Evolutionary conservation across 1,139 yeast species (phyloP).

Genomic region (Blastobotrys persicus): DNA sequence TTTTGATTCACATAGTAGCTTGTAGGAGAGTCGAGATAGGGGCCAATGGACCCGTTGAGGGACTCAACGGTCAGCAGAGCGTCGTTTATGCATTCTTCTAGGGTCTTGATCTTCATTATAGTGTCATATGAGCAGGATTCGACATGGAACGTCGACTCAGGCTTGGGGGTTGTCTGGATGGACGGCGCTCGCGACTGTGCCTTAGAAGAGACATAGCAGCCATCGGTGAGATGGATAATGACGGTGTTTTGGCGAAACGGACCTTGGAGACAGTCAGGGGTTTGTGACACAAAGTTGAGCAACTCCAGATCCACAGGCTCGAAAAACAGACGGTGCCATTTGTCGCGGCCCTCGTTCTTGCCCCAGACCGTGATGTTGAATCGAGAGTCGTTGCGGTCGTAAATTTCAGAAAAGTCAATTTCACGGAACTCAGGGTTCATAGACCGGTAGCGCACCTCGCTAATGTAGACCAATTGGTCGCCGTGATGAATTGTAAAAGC

Average conservation of each 20-base stretch:
- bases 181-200: background rate
- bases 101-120: constrained; percentile 47
- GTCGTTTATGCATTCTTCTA: constrained; percentile 45
- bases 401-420: constrained; percentile 25
- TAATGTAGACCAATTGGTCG: constrained; percentile 39
- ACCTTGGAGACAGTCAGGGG: constrained; percentile 23
- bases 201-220: constrained; percentile 36
- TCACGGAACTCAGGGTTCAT: constrained; percentile 40
- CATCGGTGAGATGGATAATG: constrained; percentile 41
- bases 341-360: constrained; percentile 7
- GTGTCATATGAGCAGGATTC: constrained; percentile 40
- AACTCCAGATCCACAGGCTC: constrained; percentile 21
- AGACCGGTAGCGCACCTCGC: constrained; percentile 39
- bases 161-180: background rate
- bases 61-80: constrained; percentile 31
- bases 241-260: constrained; percentile 35
- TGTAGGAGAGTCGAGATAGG: constrained; percentile 9
- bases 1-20: constrained; percentile 6
- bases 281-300: constrained; percentile 27
- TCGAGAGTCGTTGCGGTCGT: constrained; percentile 18
- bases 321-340: constrained; percentile 19
- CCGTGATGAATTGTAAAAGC: constrained; percentile 41
- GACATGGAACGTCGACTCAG: constrained; percentile 3
- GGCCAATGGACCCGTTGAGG: constrained; percentile 14
- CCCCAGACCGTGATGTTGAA: constrained; percentile 23